phyloP scores from a whole-genome alignment of 345 rosid genomes.

The Streptanthus diversifolius region DNA sequence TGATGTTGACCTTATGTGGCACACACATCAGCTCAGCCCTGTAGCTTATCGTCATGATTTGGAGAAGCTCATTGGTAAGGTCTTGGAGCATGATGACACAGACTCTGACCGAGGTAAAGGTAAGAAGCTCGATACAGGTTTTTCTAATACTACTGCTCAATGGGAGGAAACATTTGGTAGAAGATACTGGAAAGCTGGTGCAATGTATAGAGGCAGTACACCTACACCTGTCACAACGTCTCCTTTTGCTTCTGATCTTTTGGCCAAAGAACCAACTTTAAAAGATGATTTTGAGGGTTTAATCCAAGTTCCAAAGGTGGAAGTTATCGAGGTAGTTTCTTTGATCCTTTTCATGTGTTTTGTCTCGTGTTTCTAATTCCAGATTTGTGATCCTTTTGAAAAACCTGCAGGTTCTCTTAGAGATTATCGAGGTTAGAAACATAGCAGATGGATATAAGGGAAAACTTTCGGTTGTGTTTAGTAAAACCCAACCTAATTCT shows the following conservation, averaged over 20 bases:
- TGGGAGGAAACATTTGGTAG: constrained; percentile 84
- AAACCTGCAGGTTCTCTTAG: constrained; percentile 29
- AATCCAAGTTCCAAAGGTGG: constrained; percentile 50
- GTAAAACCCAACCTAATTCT: constrained; percentile 66
- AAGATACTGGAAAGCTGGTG: constrained; percentile 92
- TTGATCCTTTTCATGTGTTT: background rate
- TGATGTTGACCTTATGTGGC: constrained; percentile 97
- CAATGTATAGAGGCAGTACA: constrained; percentile 73
- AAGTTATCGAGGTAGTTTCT: constrained; percentile 65
- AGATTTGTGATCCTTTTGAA: background rate
- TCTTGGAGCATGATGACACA: constrained; percentile 90
- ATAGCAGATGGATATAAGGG: constrained; percentile 68
- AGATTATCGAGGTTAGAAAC: constrained; percentile 63
- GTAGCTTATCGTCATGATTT: constrained; percentile 67
- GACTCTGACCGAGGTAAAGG: constrained; percentile 91
- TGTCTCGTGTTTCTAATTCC: background rate
- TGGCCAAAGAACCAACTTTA: constrained; percentile 35
- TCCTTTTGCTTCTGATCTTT: constrained; percentile 41
- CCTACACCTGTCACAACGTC: constrained; percentile 61
- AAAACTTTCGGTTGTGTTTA: constrained; percentile 50
- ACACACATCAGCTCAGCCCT: constrained; percentile 91
- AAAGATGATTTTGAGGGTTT: constrained; percentile 26
- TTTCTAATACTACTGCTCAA: constrained; percentile 72
- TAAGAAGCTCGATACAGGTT: constrained; percentile 78
- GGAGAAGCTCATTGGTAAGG: constrained; percentile 53